Conservation (phyloP, 306 rosid genomes). For the Psophocarpus tetragonolobus region DNA sequence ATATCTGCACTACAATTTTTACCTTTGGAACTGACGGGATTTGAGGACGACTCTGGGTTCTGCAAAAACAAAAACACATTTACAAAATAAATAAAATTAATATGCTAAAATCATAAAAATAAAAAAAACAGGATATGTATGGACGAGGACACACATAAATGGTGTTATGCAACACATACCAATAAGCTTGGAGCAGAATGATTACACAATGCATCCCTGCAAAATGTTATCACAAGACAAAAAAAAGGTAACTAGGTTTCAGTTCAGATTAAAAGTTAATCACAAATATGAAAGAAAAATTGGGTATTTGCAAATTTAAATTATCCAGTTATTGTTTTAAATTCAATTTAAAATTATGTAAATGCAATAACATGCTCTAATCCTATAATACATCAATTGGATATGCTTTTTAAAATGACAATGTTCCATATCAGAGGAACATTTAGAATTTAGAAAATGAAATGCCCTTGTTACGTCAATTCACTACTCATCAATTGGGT, state of each 20-base stretch:
- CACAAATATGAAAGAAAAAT: neutral
- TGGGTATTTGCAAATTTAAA: neutral
- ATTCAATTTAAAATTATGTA: neutral
- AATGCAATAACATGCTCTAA: neutral
- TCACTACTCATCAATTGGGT: too few species aligned
- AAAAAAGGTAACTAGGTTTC: neutral
- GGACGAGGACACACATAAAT: neutral
- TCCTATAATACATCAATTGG: neutral
- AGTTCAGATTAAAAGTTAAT: neutral
- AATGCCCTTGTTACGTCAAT: too few species aligned
- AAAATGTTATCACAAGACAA: constrained; percentile 25
- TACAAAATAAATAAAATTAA: neutral
- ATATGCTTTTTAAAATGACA: neutral
- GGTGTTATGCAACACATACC: constrained; percentile 48
- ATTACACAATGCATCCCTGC: constrained; percentile 73
- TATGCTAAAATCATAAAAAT: neutral
- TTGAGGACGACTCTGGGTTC: constrained; percentile 54
- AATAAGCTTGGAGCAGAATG: constrained; percentile 49
- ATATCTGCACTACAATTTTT: constrained; percentile 44
- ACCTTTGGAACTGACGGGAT: constrained; percentile 49
- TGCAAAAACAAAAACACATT: constrained; percentile 34
- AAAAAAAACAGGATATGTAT: neutral
- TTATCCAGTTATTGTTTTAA: neutral
- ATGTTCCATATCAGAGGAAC: neutral
- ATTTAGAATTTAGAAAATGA: neutral